These are phyloP conservation scores for Chloris gayana DNA, from an alignment of 176 grass and related monocot species.

Conservation along the genomic window DNA sequence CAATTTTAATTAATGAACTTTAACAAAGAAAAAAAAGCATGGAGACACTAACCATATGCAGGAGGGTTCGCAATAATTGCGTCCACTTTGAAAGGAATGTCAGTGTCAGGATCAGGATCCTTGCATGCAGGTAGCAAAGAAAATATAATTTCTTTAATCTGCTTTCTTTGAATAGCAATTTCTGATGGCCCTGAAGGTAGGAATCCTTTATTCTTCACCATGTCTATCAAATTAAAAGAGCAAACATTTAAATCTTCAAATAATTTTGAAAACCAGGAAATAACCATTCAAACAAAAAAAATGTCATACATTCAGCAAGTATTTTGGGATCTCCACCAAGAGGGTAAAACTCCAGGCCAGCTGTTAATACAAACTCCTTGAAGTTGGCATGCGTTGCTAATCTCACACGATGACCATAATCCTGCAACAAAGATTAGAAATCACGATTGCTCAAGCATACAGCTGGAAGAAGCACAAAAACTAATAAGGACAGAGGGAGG, in stretches of 20 bases:
- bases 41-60: constrained; percentile 70
- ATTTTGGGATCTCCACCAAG: constrained; percentile 95
- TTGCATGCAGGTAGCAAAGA: constrained; percentile 80
- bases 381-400: constrained; percentile 97
- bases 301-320: constrained; percentile 74
- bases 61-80: constrained; percentile 97
- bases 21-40: neutral
- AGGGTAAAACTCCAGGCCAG: constrained; percentile 92
- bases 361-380: constrained; percentile 89
- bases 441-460: neutral
- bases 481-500: neutral
- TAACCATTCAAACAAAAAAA: constrained; percentile 12
- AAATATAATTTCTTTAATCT: constrained; percentile 95
- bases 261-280: neutral
- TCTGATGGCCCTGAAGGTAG: constrained; percentile 89
- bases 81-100: constrained; percentile 74
- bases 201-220: constrained; percentile 99
- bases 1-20: neutral
- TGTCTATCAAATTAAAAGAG: constrained; percentile 60
- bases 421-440: constrained; percentile 52
- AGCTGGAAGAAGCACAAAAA: constrained; percentile 21
- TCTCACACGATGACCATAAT: constrained; percentile 91
- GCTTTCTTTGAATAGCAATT: constrained; percentile 91
- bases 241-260: constrained; percentile 14
- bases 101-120: constrained; percentile 68